Base-by-base conservation (phyloP, 495 filamentous ascomycete genomes). In the Neurospora terricola region DNA sequence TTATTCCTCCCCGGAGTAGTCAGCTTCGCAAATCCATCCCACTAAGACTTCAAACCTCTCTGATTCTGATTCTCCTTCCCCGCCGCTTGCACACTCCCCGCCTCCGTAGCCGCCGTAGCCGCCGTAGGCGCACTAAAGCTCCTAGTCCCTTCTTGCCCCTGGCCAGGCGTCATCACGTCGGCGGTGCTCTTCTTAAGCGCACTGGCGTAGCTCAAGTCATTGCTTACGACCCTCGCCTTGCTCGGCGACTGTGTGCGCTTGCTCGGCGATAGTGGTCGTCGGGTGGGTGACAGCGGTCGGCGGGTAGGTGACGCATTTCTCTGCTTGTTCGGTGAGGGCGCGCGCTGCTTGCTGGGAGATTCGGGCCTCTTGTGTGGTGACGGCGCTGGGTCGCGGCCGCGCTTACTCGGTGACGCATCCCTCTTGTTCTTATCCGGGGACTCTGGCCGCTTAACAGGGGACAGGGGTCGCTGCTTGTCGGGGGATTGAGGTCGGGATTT, bases 401-500 rank as follows among this genome's bases (percentile, higher is more conserved):
- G 42, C 42, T 66, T 66, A 6, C 34, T 66, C 5, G 54, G 54
- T 1, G 54, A 62, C 0, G 23, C 54, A 16, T 62, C 54, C 12
- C 54, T 54, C n/a, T 54, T 23, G 27, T 30, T 30, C 27, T 30
- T 30, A 30, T 30, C 27, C 27, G 27, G 27, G 27, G 27, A 30
- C 27, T 30, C 27, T 30, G 27, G 27, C 27, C 27, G 27, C 27
- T 30, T 30, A 30, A 30, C 27, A 30, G 27, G 42, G 1, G 42
- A 43, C 7, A 30, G 23, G 21, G 54, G 54, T 4, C 54, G 23
- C 27, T 66, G 23, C 27, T 66, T 66, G 12, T 30, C 54, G 27
- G 54, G 54, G 7, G 54, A 66, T 6, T 66, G 54, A 8, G 23
- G 72, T 12, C 21, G 72, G 74, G 43, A 80, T 80, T 72, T 84